These are phyloP conservation scores for Tolypocladium cylindrosporum DNA, from an alignment of 2,329 filamentous ascomycete species.

Conservation along the genomic window DNA sequence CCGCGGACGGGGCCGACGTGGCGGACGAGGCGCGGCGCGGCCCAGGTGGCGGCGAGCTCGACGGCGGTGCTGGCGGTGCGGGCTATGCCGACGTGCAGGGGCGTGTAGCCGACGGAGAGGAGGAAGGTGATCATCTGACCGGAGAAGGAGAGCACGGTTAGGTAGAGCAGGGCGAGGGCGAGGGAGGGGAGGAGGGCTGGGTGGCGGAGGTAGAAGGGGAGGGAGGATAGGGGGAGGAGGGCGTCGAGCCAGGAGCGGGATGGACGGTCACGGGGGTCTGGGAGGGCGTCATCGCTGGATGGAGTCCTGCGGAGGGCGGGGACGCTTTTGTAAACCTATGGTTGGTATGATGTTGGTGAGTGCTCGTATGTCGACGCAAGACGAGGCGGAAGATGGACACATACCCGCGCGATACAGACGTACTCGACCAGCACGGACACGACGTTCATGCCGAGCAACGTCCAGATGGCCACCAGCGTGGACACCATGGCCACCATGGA, in stretches of 20 bases:
- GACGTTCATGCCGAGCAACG: conserved; percentile 38
- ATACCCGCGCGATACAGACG: conserved; percentile 32
- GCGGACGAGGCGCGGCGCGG: conserved; percentile 44
- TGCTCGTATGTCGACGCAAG: conserved; percentile 8
- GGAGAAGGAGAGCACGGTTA: conserved; percentile 49
- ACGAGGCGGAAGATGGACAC: conserved; percentile 12
- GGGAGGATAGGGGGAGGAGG: neutral
- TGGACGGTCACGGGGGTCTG: neutral
- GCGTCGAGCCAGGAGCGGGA: neutral
- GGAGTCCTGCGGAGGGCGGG: neutral
- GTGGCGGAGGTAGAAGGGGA: conserved; percentile 39
- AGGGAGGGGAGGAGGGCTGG: conserved; percentile 51
- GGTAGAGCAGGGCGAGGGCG: conserved; percentile 47
- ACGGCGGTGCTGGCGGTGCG: conserved; percentile 42
- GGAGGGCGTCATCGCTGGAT: neutral
- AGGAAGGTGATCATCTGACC: conserved; percentile 59
- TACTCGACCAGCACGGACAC: conserved; percentile 42
- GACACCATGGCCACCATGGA: conserved; percentile 40
- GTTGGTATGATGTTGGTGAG: neutral
- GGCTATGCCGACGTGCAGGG: conserved; percentile 41
- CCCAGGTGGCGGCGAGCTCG: conserved; percentile 52
- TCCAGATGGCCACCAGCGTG: conserved; percentile 35
- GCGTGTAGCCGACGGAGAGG: conserved; percentile 39
- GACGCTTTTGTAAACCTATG: conserved; percentile 7
- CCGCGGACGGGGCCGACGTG: conserved; percentile 49